Evolutionary conservation across 495 filamentous ascomycete species (phyloP).

Genomic region (Podospora appendiculata): DNA sequence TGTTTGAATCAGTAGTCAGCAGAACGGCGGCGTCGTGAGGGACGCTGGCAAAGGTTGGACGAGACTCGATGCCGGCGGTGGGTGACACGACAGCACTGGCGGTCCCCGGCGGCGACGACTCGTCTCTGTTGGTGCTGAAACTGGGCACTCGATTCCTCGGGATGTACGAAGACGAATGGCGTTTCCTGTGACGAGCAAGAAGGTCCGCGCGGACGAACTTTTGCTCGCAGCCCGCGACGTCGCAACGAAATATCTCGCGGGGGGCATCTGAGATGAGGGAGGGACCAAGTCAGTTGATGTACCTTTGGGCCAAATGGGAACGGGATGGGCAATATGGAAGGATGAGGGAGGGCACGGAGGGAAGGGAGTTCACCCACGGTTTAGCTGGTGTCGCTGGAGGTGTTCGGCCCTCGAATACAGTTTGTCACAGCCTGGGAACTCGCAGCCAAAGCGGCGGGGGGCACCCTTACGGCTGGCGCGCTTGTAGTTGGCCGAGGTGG

Average conservation of each 20-base stretch:
- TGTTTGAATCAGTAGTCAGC: constrained; percentile 32
- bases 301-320: not conserved
- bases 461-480: constrained; percentile 44
- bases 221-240: constrained; percentile 80
- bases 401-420: constrained; percentile 94
- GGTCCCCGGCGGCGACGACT: constrained; percentile 11
- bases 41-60: constrained; percentile 28
- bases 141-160: constrained; percentile 83
- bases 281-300: constrained; percentile 7
- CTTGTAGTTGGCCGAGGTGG: constrained; percentile 27
- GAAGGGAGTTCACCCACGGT: constrained; percentile 19
- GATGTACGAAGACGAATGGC: constrained; percentile 84
- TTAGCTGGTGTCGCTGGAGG: constrained; percentile 53
- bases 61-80: constrained; percentile 22
- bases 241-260: constrained; percentile 91
- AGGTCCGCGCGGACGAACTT: constrained; percentile 92
- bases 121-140: constrained; percentile 46
- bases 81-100: constrained; percentile 18
- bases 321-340: too few species aligned
- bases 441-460: constrained; percentile 62
- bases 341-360: too few species aligned
- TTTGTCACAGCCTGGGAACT: constrained; percentile 81
- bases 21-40: constrained; percentile 42
- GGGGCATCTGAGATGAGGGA: constrained; percentile 68
- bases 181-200: constrained; percentile 81